Conservation (phyloP, 768 basidiomycete species). For the Boletus insuetus region DNA sequence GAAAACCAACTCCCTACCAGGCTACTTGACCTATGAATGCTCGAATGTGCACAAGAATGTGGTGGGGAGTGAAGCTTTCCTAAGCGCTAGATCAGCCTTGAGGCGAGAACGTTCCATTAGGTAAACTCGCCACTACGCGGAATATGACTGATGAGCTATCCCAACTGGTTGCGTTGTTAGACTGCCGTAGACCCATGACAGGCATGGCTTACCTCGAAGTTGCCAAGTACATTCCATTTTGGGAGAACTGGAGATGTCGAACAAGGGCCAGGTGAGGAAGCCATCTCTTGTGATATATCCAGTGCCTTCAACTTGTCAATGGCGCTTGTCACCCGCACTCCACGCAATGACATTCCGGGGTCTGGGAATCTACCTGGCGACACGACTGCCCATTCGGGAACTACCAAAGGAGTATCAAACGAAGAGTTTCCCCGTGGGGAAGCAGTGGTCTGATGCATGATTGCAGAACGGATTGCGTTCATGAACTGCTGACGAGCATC, state of each 20-base stretch:
- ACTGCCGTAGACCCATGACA: background rate
- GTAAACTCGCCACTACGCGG: constrained; percentile 40
- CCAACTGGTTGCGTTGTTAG: constrained; percentile 35
- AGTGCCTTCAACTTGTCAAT: constrained; percentile 41
- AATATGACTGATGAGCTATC: constrained; percentile 49
- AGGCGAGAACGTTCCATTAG: background rate
- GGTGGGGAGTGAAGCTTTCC: constrained; percentile 42
- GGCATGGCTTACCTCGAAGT: constrained; percentile 42
- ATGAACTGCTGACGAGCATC: constrained; percentile 34
- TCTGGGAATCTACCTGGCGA: background rate
- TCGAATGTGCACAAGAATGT: constrained; percentile 46
- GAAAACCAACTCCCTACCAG: constrained; percentile 32
- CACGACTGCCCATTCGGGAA: no score
- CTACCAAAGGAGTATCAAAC: no score
- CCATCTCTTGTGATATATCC: constrained; percentile 38
- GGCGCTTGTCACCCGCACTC: constrained; percentile 38
- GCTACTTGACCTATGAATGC: constrained; percentile 55
- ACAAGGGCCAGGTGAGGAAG: constrained; percentile 49
- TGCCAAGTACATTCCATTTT: constrained; percentile 48
- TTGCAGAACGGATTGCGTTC: constrained; percentile 43
- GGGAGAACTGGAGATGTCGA: constrained; percentile 52
- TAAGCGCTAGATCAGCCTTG: constrained; percentile 20
- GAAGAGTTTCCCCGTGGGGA: constrained; percentile 28
- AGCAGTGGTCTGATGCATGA: constrained; percentile 37
- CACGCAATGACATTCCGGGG: constrained; percentile 34